phyloP scores from a whole-genome alignment of 1,284 basidiomycete species.

The Sporisorium iseilematis-ciliati region DNA sequence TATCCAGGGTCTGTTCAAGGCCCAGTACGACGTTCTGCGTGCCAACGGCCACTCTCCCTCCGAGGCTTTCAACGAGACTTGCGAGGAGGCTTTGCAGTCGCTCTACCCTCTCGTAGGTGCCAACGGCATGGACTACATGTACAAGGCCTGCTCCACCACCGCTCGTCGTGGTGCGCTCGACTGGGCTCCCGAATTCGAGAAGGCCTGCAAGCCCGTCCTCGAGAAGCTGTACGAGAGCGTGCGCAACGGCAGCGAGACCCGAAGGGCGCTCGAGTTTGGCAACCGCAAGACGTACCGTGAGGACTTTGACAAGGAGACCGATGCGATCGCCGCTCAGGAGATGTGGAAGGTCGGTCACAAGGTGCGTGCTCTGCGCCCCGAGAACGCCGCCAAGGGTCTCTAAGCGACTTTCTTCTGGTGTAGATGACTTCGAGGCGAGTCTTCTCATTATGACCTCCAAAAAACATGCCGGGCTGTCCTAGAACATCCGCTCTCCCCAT shows the following conservation, averaged over 20 bases:
- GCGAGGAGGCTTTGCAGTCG: conserved; percentile 96
- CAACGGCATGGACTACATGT: conserved; percentile 99
- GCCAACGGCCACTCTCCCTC: conserved; percentile 98
- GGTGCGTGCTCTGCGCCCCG: conserved; percentile 66
- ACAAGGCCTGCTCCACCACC: conserved; percentile 92
- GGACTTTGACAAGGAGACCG: conserved; percentile 92
- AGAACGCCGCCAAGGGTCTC: conserved; percentile 56
- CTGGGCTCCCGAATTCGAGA: conserved; percentile 99
- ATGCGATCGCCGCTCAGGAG: conserved; percentile 95
- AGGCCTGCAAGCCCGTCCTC: conserved; percentile 92
- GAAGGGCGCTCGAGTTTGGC: conserved; percentile 97
- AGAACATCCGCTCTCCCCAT: not conserved
- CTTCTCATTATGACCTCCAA: conserved; percentile 4
- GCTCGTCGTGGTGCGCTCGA: conserved; percentile 97
- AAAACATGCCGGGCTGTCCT: too few species aligned
- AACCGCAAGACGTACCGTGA: conserved; percentile 90
- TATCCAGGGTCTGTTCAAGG: conserved; percentile 99
- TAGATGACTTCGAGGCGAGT: not conserved
- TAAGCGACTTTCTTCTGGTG: conserved; percentile 10
- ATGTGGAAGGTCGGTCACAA: conserved; percentile 77
- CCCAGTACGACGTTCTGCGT: conserved; percentile 98
- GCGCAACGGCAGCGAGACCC: conserved; percentile 93
- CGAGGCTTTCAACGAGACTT: conserved; percentile 99
- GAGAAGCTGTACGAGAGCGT: conserved; percentile 95
- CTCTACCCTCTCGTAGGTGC: conserved; percentile 96